A percentile compares a stretch with the other conserved stretches of the same genome.
Evolutionary conservation across 768 basidiomycete species (phyloP).

Genomic region (Phylloporus scabripes): DNA sequence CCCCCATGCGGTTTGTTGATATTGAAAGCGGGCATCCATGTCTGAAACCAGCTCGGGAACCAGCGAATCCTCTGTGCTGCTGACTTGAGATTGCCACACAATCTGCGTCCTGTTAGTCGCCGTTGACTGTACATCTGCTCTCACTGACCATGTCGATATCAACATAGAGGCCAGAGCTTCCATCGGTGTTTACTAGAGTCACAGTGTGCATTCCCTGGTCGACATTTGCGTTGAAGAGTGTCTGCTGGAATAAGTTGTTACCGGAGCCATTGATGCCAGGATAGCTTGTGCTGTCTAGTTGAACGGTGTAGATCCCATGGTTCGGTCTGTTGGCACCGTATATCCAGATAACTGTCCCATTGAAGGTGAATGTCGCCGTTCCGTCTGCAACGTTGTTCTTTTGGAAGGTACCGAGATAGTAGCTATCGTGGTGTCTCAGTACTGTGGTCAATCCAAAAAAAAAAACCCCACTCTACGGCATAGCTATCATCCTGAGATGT

Average conservation of each 20-base stretch:
- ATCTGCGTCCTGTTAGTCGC: constrained; percentile 11
- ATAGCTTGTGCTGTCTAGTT: constrained; percentile 33
- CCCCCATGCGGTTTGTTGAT: constrained; percentile 33
- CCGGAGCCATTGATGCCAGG: constrained; percentile 28
- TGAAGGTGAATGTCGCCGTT: constrained; percentile 40
- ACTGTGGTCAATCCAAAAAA: background rate
- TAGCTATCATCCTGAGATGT: constrained; percentile 11
- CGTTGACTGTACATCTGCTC: background rate
- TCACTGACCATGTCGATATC: constrained; percentile 43
- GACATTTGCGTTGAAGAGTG: constrained; percentile 34
- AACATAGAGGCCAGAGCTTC: constrained; percentile 29
- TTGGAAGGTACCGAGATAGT: constrained; percentile 37
- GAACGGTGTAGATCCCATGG: constrained; percentile 43
- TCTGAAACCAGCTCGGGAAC: constrained; percentile 27
- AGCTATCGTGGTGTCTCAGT: constrained; percentile 19
- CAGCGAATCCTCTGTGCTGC: constrained; percentile 11
- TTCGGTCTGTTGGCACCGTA: constrained; percentile 46
- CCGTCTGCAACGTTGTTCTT: constrained; percentile 30
- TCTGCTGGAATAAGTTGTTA: constrained; percentile 33
- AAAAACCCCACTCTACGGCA: constrained; percentile 13
- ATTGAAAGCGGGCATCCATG: constrained; percentile 35
- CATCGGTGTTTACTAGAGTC: constrained; percentile 25
- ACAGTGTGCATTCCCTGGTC: constrained; percentile 35
- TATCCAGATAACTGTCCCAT: constrained; percentile 43
- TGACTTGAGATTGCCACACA: constrained; percentile 27